Percentiles rank a stretch among this genome's conserved stretches.
phyloP scores from a whole-genome alignment of 1,139 yeast species.

The Hansenula anomala region DNA sequence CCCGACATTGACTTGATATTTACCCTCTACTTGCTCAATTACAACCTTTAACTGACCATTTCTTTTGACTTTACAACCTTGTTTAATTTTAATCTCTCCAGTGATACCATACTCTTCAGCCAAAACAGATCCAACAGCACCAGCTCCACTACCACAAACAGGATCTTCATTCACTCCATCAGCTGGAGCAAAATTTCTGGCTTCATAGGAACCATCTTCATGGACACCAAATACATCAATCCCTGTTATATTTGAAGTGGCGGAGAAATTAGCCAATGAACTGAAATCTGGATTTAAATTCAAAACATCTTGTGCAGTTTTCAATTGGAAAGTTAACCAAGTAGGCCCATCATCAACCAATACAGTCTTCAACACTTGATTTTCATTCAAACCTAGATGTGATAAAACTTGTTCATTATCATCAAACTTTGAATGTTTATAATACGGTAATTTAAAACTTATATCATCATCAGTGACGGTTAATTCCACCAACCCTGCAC shows the following conservation, averaged over 20 bases:
- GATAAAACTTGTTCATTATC: constrained; percentile 19
- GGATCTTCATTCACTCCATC: constrained; percentile 41
- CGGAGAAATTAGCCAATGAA: constrained; percentile 18
- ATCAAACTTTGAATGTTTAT: constrained; percentile 19
- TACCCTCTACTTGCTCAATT: constrained; percentile 10
- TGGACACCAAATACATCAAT: constrained; percentile 33
- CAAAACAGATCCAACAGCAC: constrained; percentile 29
- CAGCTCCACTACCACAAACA: constrained; percentile 49
- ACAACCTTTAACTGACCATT: constrained; percentile 28
- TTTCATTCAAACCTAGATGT: constrained; percentile 19
- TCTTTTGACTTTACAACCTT: constrained; percentile 33
- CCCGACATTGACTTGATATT: constrained; percentile 20
- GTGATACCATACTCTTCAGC: constrained; percentile 19
- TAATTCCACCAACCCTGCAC: constrained; percentile 37
- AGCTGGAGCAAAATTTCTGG: constrained; percentile 38
- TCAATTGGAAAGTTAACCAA: constrained; percentile 35
- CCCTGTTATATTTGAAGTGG: constrained; percentile 27
- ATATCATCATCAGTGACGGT: constrained; percentile 15
- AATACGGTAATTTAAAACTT: constrained; percentile 26
- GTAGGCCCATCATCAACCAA: constrained; percentile 36
- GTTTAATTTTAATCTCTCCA: constrained; percentile 24
- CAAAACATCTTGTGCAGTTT: constrained; percentile 27
- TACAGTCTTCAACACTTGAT: constrained; percentile 20
- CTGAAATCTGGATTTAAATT: constrained; percentile 31
- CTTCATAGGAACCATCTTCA: constrained; percentile 14